Evolutionary conservation across 129 eudicot genomes (phyloP).

Genomic region (Ambrosia trifida): DNA sequence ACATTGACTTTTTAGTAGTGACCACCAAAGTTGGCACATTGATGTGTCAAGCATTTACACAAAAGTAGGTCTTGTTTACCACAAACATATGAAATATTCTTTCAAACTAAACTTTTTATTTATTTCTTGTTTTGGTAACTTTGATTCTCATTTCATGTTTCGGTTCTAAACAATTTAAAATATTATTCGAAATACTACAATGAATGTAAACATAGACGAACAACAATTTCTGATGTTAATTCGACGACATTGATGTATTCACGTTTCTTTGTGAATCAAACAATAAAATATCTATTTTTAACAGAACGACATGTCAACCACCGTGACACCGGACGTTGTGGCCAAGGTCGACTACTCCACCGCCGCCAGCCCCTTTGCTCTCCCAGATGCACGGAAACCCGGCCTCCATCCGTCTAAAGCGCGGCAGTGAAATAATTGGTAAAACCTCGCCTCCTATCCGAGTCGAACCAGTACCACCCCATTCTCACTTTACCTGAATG

Average conservation of each 20-base stretch:
- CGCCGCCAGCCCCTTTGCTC: too few species aligned
- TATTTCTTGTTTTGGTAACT: neutral
- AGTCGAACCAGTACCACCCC: too few species aligned
- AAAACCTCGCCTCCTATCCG: too few species aligned
- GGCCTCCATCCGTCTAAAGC: too few species aligned
- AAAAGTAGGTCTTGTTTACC: neutral
- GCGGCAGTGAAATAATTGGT: too few species aligned
- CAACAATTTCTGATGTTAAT: neutral
- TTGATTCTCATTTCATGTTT: slow-evolving; percentile 7
- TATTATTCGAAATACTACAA: neutral
- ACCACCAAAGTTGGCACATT: slow-evolving; percentile 5
- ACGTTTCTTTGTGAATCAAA: too few species aligned
- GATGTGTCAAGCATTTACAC: slow-evolving; percentile 3
- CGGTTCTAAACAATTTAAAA: slow-evolving; percentile 4
- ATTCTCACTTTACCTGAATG: too few species aligned
- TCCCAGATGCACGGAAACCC: too few species aligned
- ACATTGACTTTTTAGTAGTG: neutral
- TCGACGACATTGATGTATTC: neutral
- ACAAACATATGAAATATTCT: neutral
- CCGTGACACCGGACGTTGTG: too few species aligned
- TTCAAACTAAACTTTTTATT: neutral
- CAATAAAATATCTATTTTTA: too few species aligned
- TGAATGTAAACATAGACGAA: neutral
- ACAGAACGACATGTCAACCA: too few species aligned
- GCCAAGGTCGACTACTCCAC: too few species aligned